Evolutionary conservation across 257 asterid species (phyloP).

Genomic region (Lycium barbarum): DNA sequence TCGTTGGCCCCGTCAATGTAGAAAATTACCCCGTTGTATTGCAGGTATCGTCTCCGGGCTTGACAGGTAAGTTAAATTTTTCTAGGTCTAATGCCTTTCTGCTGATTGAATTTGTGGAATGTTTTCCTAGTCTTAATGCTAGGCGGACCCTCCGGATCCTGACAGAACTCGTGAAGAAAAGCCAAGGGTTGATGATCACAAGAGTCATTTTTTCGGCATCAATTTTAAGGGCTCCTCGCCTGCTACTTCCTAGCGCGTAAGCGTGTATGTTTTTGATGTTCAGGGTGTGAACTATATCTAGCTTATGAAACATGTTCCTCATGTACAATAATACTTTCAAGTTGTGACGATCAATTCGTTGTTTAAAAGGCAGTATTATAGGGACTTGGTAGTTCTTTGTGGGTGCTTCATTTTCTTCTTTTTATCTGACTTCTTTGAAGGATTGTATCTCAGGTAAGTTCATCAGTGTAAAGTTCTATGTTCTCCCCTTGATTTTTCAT

Average conservation of each 20-base stretch:
- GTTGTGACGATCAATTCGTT: slow-evolving; percentile 48
- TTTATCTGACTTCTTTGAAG: slow-evolving; percentile 21
- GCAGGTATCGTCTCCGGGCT: slow-evolving; percentile 59
- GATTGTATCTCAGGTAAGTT: slow-evolving; percentile 26
- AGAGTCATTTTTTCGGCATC: slow-evolving; percentile 47
- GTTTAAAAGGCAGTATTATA: slow-evolving; percentile 40
- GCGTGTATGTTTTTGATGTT: slow-evolving; percentile 31
- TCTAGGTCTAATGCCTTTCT: neutral
- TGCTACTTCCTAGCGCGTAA: slow-evolving; percentile 46
- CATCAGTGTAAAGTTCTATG: slow-evolving; percentile 31
- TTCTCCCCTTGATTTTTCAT: slow-evolving; percentile 21
- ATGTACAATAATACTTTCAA: slow-evolving; percentile 52
- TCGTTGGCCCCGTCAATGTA: slow-evolving; percentile 96
- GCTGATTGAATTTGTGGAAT: slow-evolving; percentile 10
- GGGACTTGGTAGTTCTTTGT: slow-evolving; percentile 34
- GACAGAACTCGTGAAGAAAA: slow-evolving; percentile 89
- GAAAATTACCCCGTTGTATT: slow-evolving; percentile 87
- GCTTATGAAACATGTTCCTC: slow-evolving; percentile 45
- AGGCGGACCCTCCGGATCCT: slow-evolving; percentile 99
- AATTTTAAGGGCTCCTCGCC: slow-evolving; percentile 66
- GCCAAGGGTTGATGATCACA: too few relatives aligned
- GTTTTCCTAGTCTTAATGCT: neutral
- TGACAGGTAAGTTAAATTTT: neutral
- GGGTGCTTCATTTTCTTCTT: neutral
- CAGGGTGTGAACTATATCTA: slow-evolving; percentile 51